phyloP scores from a whole-genome alignment of 345 rosid species.

The Adansonia digitata region DNA sequence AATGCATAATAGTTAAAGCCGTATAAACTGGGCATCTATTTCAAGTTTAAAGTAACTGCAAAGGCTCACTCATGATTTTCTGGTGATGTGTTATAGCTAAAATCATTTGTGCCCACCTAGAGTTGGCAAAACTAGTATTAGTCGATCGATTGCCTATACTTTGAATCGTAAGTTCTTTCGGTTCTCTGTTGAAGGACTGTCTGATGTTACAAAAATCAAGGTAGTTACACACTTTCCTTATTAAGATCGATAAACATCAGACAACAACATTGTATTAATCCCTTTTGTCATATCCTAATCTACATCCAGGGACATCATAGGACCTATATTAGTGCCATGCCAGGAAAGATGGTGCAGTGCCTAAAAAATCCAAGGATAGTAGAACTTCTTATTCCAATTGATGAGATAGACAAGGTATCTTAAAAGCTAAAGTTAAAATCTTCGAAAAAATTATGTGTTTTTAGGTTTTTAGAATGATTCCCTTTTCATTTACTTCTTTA shows the following conservation, averaged over 20 bases:
- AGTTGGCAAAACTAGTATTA: constrained; percentile 98
- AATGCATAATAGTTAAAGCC: background rate
- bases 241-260: background rate
- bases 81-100: constrained; percentile 53
- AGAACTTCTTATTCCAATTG: constrained; percentile 93
- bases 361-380: constrained; percentile 92
- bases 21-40: background rate
- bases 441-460: background rate
- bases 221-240: constrained; percentile 26
- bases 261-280: background rate
- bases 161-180: constrained; percentile 86
- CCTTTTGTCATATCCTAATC: constrained; percentile 16
- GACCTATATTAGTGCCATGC: constrained; percentile 99
- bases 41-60: background rate
- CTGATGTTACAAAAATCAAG: constrained; percentile 99
- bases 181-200: constrained; percentile 94
- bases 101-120: constrained; percentile 98
- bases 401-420: constrained; percentile 94
- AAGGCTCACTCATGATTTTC: constrained; percentile 13
- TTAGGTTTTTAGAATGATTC: too few species aligned
- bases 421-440: background rate
- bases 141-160: constrained; percentile 94
- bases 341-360: constrained; percentile 99
- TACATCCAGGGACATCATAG: constrained; percentile 87
- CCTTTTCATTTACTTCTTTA: too few species aligned